Evolutionary conservation across 495 filamentous ascomycete species (phyloP).

Genomic region (Clavariopsis aquatica): DNA sequence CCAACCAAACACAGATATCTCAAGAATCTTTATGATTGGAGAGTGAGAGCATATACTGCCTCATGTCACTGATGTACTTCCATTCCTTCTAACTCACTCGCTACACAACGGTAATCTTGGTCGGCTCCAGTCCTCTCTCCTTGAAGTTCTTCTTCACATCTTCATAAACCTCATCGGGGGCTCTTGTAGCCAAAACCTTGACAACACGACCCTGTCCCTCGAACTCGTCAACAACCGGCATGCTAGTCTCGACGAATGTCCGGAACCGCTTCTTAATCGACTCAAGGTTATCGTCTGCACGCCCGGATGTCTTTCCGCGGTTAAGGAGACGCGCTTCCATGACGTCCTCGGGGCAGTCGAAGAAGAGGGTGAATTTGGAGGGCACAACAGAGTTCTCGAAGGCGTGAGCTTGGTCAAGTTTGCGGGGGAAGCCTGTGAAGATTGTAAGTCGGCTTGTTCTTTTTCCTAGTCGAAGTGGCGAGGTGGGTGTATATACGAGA

Average conservation of each 20-base stretch:
- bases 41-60: background rate
- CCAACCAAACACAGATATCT: background rate
- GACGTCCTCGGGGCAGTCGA: constrained; percentile 83
- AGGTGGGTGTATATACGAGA: background rate
- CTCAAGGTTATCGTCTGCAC: constrained; percentile 91
- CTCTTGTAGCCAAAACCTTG: constrained; percentile 66
- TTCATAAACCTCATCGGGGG: constrained; percentile 73
- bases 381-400: constrained; percentile 89
- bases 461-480: background rate
- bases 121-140: constrained; percentile 49
- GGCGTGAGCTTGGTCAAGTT: constrained; percentile 92
- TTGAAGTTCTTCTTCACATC: constrained; percentile 60
- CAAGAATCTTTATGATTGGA: background rate
- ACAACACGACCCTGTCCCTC: constrained; percentile 76
- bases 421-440: constrained; percentile 76
- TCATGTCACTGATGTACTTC: background rate
- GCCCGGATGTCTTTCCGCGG: constrained; percentile 85
- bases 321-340: constrained; percentile 83
- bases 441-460: background rate
- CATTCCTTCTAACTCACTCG: background rate
- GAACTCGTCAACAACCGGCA: constrained; percentile 92
- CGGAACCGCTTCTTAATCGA: constrained; percentile 94
- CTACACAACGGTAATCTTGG: constrained; percentile 22
- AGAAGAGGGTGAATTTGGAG: constrained; percentile 81
- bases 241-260: constrained; percentile 90